A percentile compares a stretch with the other conserved stretches of the same genome.
Evolutionary conservation across 2,329 filamentous ascomycete genomes (phyloP).

Genomic region (Arthrobotrys megalospora): DNA sequence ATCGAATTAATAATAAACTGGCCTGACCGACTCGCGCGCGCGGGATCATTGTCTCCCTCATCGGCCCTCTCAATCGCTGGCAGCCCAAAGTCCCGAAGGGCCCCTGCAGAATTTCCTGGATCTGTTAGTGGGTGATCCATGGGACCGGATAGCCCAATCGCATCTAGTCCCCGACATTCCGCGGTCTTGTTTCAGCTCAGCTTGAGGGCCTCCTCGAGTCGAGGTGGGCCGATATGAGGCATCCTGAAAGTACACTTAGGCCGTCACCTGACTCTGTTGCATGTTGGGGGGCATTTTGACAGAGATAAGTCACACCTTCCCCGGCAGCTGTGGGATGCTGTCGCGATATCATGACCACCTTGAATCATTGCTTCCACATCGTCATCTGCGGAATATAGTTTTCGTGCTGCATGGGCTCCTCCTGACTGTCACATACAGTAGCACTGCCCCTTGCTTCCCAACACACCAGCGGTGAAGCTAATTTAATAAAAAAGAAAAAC

Average conservation of each 20-base stretch:
- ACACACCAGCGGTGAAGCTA: constrained; percentile 34
- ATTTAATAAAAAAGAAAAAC: constrained; percentile 37
- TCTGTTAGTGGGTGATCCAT: constrained; percentile 58
- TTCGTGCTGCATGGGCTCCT: constrained; percentile 35
- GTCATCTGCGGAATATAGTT: background rate
- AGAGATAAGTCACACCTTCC: background rate
- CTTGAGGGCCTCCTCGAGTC: constrained; percentile 29
- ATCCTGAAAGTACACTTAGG: background rate
- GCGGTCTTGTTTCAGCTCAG: constrained; percentile 60
- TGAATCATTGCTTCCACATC: constrained; percentile 21
- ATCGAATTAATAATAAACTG: constrained; percentile 17
- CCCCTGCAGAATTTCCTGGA: constrained; percentile 37
- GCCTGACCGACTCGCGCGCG: constrained; percentile 11
- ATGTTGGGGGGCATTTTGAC: background rate
- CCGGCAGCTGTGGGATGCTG: background rate
- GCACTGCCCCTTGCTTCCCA: constrained; percentile 32
- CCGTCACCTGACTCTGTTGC: constrained; percentile 44
- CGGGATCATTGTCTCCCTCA: background rate
- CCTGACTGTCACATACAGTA: constrained; percentile 33
- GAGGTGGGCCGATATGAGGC: constrained; percentile 12
- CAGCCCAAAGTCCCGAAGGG: background rate
- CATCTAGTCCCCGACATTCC: constrained; percentile 48
- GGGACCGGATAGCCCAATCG: constrained; percentile 56
- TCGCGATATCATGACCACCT: constrained; percentile 24
- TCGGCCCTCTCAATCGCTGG: background rate